Evolutionary conservation across 2,329 filamentous ascomycete species (phyloP).

Genomic region (Myriangium duriaei): DNA sequence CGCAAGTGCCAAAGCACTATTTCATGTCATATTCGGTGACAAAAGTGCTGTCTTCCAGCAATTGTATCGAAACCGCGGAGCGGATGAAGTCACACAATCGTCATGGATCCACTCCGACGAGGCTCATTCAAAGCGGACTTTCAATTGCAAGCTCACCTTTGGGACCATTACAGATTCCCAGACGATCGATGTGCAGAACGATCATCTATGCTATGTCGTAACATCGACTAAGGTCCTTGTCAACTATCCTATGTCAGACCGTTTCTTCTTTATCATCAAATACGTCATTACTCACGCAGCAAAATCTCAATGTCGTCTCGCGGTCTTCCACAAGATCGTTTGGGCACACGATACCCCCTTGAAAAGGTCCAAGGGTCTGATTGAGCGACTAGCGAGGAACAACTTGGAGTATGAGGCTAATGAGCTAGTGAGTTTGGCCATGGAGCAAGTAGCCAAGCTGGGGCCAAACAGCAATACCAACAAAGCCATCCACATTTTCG

Average conservation of each 20-base stretch:
- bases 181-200: constrained; percentile 56
- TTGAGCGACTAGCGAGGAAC: constrained; percentile 56
- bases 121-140: constrained; percentile 44
- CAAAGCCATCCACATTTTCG: constrained; percentile 68
- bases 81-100: constrained; percentile 68
- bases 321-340: constrained; percentile 75
- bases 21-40: constrained; percentile 93
- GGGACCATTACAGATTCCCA: constrained; percentile 61
- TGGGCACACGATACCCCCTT: constrained; percentile 53
- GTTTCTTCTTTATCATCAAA: constrained; percentile 76
- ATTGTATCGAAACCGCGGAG: constrained; percentile 71
- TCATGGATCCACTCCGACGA: constrained; percentile 67
- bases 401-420: constrained; percentile 62
- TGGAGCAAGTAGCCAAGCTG: constrained; percentile 63
- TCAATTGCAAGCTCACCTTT: constrained; percentile 34
- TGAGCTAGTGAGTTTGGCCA: constrained; percentile 61
- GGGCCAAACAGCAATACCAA: constrained; percentile 63
- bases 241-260: constrained; percentile 71
- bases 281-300: constrained; percentile 87
- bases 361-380: constrained; percentile 36
- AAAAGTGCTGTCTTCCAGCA: constrained; percentile 90
- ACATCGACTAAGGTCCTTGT: constrained; percentile 55
- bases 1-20: constrained; percentile 84
- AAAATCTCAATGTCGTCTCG: constrained; percentile 84
- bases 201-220: constrained; percentile 52